Evolutionary conservation across 192 early-diverging fungal species (phyloP).

Genomic region (Gamsiella multidivaricata): DNA sequence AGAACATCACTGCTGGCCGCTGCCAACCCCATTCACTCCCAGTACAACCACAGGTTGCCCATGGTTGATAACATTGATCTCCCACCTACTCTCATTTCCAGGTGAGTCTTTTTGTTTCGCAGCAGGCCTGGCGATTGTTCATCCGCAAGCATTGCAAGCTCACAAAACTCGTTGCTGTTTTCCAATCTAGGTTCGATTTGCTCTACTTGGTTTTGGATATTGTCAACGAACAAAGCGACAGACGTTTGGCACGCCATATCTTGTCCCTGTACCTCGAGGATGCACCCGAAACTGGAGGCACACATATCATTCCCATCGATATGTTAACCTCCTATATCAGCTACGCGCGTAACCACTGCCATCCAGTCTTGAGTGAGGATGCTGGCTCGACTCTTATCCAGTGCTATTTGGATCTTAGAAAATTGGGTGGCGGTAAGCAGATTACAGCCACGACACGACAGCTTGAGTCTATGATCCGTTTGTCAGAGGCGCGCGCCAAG

Average conservation of each 20-base stretch:
- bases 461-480: constrained; percentile 97
- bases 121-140: too few relatives aligned
- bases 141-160: too few relatives aligned
- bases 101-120: constrained; percentile 45
- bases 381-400: constrained; percentile 80
- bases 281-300: constrained; percentile 54
- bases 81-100: constrained; percentile 92
- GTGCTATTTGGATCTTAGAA: constrained; percentile 86
- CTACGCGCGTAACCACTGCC: constrained; percentile 80
- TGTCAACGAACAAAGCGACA: constrained; percentile 86
- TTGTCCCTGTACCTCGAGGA: constrained; percentile 88
- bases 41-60: constrained; percentile 84
- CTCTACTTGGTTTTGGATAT: constrained; percentile 92
- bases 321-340: constrained; percentile 92
- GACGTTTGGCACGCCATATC: constrained; percentile 89
- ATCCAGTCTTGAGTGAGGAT: constrained; percentile 82
- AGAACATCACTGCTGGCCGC: constrained; percentile 94
- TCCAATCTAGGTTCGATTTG: constrained; percentile 83
- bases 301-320: constrained; percentile 72
- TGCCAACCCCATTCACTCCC: constrained; percentile 94
- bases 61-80: constrained; percentile 92
- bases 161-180: neutral
- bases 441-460: constrained; percentile 95
- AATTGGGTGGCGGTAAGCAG: constrained; percentile 74
- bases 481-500: constrained; percentile 92